phyloP scores from a whole-genome alignment of 768 basidiomycete species.

The Strobilomyces dryophilus region DNA sequence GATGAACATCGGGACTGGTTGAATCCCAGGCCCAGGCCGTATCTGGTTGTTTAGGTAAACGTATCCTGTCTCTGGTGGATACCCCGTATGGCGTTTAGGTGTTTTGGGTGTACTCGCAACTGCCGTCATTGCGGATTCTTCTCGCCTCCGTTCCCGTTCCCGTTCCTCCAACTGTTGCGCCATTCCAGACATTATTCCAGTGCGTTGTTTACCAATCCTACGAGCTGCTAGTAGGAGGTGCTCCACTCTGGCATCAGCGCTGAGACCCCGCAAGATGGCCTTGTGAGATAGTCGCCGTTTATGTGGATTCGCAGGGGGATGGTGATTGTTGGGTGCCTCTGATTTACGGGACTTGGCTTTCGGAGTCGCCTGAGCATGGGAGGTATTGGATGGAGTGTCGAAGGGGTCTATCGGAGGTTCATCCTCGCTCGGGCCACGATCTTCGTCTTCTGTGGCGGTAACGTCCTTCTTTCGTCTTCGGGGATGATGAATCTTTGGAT shows the following conservation, averaged over 20 bases:
- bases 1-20: slow-evolving; percentile 29
- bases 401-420: slow-evolving; percentile 20
- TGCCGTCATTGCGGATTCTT: slow-evolving; percentile 21
- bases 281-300: slow-evolving; percentile 29
- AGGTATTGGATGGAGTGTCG: slow-evolving; percentile 15
- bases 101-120: slow-evolving; percentile 24
- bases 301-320: slow-evolving; percentile 11
- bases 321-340: slow-evolving; percentile 10
- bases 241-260: slow-evolving; percentile 66
- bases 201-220: slow-evolving; percentile 60
- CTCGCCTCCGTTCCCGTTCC: slow-evolving; percentile 24
- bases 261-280: slow-evolving; percentile 28
- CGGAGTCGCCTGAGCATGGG: slow-evolving; percentile 19
- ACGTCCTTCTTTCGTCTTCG: slow-evolving; percentile 28
- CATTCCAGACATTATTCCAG: slow-evolving; percentile 52
- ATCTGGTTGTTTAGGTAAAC: slow-evolving; percentile 27
- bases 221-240: slow-evolving; percentile 69
- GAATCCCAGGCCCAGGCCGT: slow-evolving; percentile 24
- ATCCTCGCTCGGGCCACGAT: slow-evolving; percentile 22
- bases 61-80: slow-evolving; percentile 25
- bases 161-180: slow-evolving; percentile 34
- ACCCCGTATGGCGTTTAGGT: slow-evolving; percentile 25
- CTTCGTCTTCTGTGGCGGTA: slow-evolving; percentile 24
- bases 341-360: slow-evolving; percentile 19
- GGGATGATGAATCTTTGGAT: slow-evolving; percentile 14